These are phyloP conservation scores for Gnaphalium uliginosum DNA, from an alignment of 129 eudicot genomes.

Conservation along the genomic window DNA sequence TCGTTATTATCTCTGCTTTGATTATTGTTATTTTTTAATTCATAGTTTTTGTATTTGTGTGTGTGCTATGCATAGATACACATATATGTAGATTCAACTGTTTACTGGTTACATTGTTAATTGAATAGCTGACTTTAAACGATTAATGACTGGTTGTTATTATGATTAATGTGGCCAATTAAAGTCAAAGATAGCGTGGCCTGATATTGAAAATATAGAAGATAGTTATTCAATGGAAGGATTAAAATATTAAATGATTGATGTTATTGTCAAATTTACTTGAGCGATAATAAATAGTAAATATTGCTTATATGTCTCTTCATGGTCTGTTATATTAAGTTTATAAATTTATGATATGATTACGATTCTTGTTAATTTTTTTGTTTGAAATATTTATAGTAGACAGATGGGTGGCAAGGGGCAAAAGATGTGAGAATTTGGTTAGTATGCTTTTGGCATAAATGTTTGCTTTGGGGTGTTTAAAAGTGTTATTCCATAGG, in stretches of 20 bases:
- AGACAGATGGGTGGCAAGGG: not conserved
- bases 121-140: not conserved
- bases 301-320: not conserved
- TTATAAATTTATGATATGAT: not conserved
- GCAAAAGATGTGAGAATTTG: conserved; percentile 27
- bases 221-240: conserved; percentile 6
- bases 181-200: conserved; percentile 2
- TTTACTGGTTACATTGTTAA: not conserved
- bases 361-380: not conserved
- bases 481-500: conserved; percentile 32
- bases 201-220: conserved; percentile 7
- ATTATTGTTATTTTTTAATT: not conserved
- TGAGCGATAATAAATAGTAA: no score
- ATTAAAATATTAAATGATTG: conserved; percentile 15
- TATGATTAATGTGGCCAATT: not conserved
- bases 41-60: not conserved
- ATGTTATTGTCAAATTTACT: conserved; percentile 11
- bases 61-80: not conserved
- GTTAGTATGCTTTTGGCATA: conserved; percentile 32
- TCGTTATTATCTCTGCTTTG: not conserved
- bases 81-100: not conserved
- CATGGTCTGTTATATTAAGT: not conserved
- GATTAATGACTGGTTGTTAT: not conserved
- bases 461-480: conserved; percentile 24
- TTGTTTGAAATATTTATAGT: not conserved